Conservation (phyloP, 2,329 filamentous ascomycete genomes). For the Gnomoniopsis smithogilvyi region DNA sequence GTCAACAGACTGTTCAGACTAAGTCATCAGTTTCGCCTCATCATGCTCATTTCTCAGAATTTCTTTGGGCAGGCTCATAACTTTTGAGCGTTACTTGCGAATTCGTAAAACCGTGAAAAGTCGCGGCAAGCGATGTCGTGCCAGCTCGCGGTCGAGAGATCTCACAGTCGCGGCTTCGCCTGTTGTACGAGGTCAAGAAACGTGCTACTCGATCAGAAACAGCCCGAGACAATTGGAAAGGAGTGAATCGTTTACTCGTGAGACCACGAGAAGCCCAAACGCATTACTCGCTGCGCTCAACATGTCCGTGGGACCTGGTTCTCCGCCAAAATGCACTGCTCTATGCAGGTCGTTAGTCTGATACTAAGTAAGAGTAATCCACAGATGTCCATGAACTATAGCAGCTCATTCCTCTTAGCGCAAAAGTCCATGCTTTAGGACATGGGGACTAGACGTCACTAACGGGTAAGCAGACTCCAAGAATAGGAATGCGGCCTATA, state of each 20-base stretch:
- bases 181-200: not conserved
- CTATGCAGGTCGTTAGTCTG: not conserved
- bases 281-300: not conserved
- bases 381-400: not conserved
- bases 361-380: not conserved
- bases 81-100: no score
- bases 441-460: not conserved
- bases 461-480: not conserved
- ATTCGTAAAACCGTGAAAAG: no score
- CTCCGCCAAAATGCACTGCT: not conserved
- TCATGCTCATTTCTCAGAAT: not conserved
- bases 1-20: not conserved
- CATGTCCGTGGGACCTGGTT: not conserved
- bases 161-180: not conserved
- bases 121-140: not conserved
- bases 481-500: not conserved
- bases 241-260: not conserved
- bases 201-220: constrained; percentile 18
- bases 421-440: not conserved
- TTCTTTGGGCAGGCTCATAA: not conserved
- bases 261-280: not conserved
- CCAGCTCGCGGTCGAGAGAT: not conserved
- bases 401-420: not conserved
- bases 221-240: not conserved
- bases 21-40: not conserved